A percentile compares a stretch with the other conserved stretches of the same genome.
Conservation (phyloP, 139 green algal genomes). For the Astrephomene gubernaculifera region DNA sequence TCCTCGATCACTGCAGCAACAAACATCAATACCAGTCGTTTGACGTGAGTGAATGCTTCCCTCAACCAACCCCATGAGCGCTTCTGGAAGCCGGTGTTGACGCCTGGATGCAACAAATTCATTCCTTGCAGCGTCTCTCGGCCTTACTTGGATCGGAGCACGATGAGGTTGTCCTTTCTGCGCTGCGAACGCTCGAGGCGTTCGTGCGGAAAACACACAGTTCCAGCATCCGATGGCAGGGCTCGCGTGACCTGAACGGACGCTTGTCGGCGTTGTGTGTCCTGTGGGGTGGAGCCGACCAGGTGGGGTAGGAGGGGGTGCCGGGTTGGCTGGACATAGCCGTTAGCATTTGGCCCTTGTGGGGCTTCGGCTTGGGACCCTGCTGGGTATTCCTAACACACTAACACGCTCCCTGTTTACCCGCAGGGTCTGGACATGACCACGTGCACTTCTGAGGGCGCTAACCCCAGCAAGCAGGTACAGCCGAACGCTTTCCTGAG, state of each 20-base stretch:
- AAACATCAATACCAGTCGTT: slow-evolving; percentile 91
- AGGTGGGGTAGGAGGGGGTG: slow-evolving; percentile 52
- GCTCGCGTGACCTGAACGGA: slow-evolving; percentile 66
- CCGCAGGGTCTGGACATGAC: slow-evolving; percentile 79
- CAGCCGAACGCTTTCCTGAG: too few relatives aligned
- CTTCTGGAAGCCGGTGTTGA: neutral
- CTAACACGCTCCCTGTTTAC: neutral
- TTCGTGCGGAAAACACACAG: slow-evolving; percentile 84
- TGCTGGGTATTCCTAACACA: too few relatives aligned
- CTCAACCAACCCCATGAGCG: too few relatives aligned
- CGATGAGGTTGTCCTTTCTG: slow-evolving; percentile 72
- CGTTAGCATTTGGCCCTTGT: too few relatives aligned
- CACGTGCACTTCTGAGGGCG: slow-evolving; percentile 50
- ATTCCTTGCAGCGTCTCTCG: slow-evolving; percentile 73
- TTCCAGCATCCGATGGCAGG: slow-evolving; percentile 74
- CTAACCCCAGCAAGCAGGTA: slow-evolving; percentile 32
- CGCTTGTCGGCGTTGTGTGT: slow-evolving; percentile 79
- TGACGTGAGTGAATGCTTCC: slow-evolving; percentile 83
- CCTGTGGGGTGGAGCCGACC: slow-evolving; percentile 88
- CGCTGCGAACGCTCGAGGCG: slow-evolving; percentile 75
- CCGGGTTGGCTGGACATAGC: too few relatives aligned
- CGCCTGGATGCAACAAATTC: too few relatives aligned
- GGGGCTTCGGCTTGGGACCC: too few relatives aligned
- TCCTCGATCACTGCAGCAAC: slow-evolving; percentile 94
- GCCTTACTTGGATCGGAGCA: slow-evolving; percentile 79